Evolutionary conservation across 257 asterid species (phyloP).

Genomic region (Salvia splendens): DNA sequence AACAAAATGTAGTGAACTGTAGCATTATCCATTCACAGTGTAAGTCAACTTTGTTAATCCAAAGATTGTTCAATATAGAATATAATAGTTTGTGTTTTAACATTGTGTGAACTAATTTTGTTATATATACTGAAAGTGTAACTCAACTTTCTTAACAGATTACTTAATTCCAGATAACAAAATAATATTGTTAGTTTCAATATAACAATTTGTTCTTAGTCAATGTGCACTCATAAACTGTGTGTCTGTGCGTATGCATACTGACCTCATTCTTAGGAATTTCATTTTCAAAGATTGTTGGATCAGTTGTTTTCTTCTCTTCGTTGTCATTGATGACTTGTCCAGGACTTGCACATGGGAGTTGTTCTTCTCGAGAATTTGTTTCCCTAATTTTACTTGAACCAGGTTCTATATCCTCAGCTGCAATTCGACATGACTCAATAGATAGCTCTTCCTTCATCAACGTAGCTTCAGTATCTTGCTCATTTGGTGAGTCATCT

Average conservation of each 20-base stretch:
- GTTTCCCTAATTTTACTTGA: conserved; percentile 27
- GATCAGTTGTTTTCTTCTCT: conserved; percentile 24
- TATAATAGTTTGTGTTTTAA: not conserved
- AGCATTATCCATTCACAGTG: no score
- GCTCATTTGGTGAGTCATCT: conserved; percentile 25
- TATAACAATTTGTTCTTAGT: not conserved
- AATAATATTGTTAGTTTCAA: not conserved
- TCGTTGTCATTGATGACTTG: conserved; percentile 7
- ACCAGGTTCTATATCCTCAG: conserved; percentile 22
- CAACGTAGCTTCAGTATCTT: conserved; percentile 10
- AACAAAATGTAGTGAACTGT: no score
- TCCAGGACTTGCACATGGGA: conserved; percentile 22
- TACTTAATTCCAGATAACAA: not conserved
- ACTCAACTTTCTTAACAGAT: not conserved
- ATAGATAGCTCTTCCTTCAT: conserved; percentile 23
- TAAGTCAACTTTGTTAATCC: no score
- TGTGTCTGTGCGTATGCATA: not conserved
- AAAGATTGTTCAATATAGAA: no score
- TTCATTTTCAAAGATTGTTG: conserved; percentile 11
- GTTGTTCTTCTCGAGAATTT: conserved; percentile 30
- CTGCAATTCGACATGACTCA: conserved; percentile 32
- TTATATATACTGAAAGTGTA: not conserved
- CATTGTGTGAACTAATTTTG: not conserved
- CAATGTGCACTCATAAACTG: not conserved
- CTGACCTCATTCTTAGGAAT: conserved; percentile 24